A percentile compares a stretch with the other conserved stretches of the same genome.
Evolutionary conservation across 768 basidiomycete genomes (phyloP).

Genomic region (Hypsizygus marmoreus): DNA sequence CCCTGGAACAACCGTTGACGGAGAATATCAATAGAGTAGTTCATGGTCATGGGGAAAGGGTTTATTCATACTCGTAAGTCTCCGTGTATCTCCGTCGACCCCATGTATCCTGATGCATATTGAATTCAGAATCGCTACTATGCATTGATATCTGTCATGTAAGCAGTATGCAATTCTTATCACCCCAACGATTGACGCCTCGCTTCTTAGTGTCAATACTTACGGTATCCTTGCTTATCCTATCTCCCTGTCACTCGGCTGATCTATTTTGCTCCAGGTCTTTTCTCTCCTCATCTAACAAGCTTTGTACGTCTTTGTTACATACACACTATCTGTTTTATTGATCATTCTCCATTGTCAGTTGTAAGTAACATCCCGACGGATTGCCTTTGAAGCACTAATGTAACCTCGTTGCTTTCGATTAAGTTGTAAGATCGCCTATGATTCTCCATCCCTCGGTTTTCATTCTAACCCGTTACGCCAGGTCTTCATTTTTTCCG

Average conservation of each 20-base stretch:
- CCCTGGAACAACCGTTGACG: constrained; percentile 1
- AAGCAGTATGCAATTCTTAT: constrained; percentile 22
- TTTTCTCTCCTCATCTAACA: constrained; percentile 43
- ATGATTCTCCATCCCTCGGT: too few relatives aligned
- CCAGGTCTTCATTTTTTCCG: constrained; percentile 47
- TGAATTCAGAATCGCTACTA: constrained; percentile 58
- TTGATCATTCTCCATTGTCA: constrained; percentile 9
- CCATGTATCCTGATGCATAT: not conserved
- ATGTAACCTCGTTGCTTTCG: not conserved
- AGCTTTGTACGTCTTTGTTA: constrained; percentile 34
- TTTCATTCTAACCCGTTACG: not conserved
- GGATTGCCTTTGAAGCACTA: not conserved
- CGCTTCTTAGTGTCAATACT: constrained; percentile 46
- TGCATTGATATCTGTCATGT: constrained; percentile 51
- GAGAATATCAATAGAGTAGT: constrained; percentile 36
- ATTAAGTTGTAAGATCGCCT: constrained; percentile 26
- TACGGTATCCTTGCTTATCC: constrained; percentile 41
- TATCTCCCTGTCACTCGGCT: not conserved
- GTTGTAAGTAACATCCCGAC: constrained; percentile 16
- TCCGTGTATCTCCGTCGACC: not conserved
- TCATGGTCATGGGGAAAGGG: constrained; percentile 58
- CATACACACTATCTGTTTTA: not conserved
- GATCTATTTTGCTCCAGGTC: constrained; percentile 24
- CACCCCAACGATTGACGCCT: not conserved
- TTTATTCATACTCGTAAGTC: constrained; percentile 53